phyloP scores from a whole-genome alignment of 371 early-diverging fungal species.

The Mucor plumbeus region DNA sequence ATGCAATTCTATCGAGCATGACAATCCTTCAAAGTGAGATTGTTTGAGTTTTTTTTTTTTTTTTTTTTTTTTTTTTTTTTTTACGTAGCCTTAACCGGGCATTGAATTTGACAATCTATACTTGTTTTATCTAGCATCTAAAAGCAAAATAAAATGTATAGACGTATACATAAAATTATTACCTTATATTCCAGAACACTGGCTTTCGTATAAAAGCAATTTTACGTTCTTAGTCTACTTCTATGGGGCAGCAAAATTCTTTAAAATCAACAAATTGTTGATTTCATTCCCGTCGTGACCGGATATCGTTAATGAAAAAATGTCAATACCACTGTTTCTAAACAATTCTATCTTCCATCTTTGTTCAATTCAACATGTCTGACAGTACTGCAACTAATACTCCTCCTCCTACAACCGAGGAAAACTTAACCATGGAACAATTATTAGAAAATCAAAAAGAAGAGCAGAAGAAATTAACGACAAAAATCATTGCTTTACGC shows the following conservation, averaged over 20 bases:
- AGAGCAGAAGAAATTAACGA: constrained; percentile 78
- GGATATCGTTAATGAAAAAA: neutral
- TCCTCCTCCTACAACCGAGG: neutral
- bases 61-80: neutral
- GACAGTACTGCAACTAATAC: neutral
- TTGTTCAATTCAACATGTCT: constrained; percentile 11
- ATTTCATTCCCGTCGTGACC: neutral
- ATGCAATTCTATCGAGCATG: neutral
- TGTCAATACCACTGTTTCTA: neutral
- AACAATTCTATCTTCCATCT: neutral
- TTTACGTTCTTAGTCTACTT: neutral
- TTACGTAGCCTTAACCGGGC: neutral
- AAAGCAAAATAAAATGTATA: no score
- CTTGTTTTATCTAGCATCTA: no score
- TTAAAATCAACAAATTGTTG: neutral
- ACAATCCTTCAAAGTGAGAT: neutral
- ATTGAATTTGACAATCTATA: neutral
- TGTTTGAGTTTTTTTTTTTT: no score
- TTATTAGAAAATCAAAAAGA: constrained; percentile 75
- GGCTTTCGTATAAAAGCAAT: no score
- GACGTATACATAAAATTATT: no score
- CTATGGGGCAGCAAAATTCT: neutral
- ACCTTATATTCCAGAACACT: no score
- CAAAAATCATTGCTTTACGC: constrained; percentile 72
- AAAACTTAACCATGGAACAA: constrained; percentile 51